Evolutionary conservation across 768 basidiomycete genomes (phyloP).

Genomic region (Phylloporus sp.): DNA sequence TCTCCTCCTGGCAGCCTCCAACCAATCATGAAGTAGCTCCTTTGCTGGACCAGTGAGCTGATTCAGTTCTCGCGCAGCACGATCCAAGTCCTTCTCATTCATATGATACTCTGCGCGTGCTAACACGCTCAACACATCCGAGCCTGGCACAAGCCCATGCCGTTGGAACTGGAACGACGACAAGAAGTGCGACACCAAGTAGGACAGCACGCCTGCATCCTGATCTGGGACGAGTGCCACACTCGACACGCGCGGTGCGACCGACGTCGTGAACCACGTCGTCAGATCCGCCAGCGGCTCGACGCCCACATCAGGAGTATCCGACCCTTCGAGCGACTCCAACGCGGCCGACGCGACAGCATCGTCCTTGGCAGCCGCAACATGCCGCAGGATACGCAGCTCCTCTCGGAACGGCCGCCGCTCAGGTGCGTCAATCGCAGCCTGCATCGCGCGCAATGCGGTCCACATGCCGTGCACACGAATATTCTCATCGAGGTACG

Average conservation of each 20-base stretch:
- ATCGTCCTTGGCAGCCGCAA: conserved; percentile 69
- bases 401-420: conserved; percentile 88
- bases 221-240: conserved; percentile 93
- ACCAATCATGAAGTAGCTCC: conserved; percentile 77
- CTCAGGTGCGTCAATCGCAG: conserved; percentile 58
- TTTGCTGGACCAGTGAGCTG: conserved; percentile 82
- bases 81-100: conserved; percentile 84
- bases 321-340: conserved; percentile 63
- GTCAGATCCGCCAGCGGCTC: conserved; percentile 88
- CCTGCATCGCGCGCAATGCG: conserved; percentile 76
- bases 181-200: conserved; percentile 75
- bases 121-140: conserved; percentile 83
- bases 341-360: conserved; percentile 61
- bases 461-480: conserved; percentile 91
- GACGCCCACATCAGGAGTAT: conserved; percentile 74
- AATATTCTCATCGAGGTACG: conserved; percentile 89
- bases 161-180: conserved; percentile 76
- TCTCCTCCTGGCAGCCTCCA: conserved; percentile 81
- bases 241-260: conserved; percentile 77
- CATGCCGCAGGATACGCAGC: conserved; percentile 75
- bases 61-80: conserved; percentile 86
- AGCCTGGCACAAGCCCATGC: conserved; percentile 65
- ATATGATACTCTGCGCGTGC: conserved; percentile 86
- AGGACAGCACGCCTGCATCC: conserved; percentile 83
- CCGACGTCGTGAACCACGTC: conserved; percentile 83